These are phyloP conservation scores for Salvia miltiorrhiza DNA, from an alignment of 257 asterid genomes.

Conservation along the genomic window DNA sequence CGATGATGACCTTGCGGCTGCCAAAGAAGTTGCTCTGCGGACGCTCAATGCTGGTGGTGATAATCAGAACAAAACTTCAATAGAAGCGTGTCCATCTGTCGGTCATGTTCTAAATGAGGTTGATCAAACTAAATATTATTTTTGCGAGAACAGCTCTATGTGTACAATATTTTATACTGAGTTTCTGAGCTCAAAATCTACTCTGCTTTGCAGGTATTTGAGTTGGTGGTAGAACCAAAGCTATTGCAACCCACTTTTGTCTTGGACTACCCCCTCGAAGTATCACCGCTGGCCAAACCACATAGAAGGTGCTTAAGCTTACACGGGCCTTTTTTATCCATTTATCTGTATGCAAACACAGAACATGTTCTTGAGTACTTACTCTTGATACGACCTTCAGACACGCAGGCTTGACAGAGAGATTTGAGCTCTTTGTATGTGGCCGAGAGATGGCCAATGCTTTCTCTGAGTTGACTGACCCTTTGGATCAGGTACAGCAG, in stretches of 20 bases:
- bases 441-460: constrained; percentile 97
- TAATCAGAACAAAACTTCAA: constrained; percentile 37
- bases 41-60: constrained; percentile 37
- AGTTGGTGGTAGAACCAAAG: constrained; percentile 73
- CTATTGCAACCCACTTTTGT: constrained; percentile 94
- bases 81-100: constrained; percentile 74
- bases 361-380: neutral
- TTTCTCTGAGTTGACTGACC: constrained; percentile 96
- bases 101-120: constrained; percentile 94
- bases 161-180: neutral
- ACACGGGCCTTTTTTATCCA: neutral
- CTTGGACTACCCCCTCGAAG: constrained; percentile 93
- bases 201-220: constrained; percentile 62
- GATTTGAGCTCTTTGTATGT: constrained; percentile 91
- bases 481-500: constrained; percentile 72
- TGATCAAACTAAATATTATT: constrained; percentile 1
- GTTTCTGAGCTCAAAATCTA: constrained; percentile 2
- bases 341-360: neutral
- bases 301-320: constrained; percentile 68
- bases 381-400: constrained; percentile 34
- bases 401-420: constrained; percentile 82
- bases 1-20: constrained; percentile 57
- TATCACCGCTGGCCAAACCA: constrained; percentile 97
- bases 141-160: neutral
- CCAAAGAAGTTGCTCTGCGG: constrained; percentile 55